Evolutionary conservation across 495 filamentous ascomycete species (phyloP), one percentile per base, ranked within the genome.

Genomic region (Neurospora africana): DNA sequence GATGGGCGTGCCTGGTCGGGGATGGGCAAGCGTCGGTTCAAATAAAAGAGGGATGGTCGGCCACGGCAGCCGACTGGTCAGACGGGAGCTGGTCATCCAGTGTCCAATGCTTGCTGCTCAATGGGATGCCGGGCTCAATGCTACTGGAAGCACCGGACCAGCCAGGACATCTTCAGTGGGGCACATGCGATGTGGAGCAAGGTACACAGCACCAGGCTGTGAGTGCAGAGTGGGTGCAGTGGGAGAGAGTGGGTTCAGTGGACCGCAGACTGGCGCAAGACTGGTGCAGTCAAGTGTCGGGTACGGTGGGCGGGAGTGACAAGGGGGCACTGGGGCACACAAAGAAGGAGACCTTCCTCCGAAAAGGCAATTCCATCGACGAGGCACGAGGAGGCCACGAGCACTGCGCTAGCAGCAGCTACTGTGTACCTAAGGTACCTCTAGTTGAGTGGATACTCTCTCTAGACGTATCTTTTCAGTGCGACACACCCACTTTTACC

Each of bases 1-100:
- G 35, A 67, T 70, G 75, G 68, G 77, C 74, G 76, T 71, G 76
- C 74, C 67, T 70, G 40, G 74, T 73, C 74, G 73, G 77, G 78
- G 73, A 75, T 75, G 76, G 78, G 77, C 73, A 74, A 74, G 67
- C 39, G 58, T 65, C 72, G 76, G 73, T 80, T 77, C 76, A 80
- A 80, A 79, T 79, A 80, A 78, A 79, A 70, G 70, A 72, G 75
- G 71, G 73, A 76, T 65, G 53, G 53, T 65, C 53, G 53, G 53
- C 53, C 15, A 65, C 53, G 27, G 27, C 68, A 30, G 53, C 53
- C 68, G 41, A 72, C 27, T 47, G 44, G 39, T 43, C 70, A 36
- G 53, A n/a, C n/a, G n/a, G n/a, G n/a, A 65, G 53, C 53, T 61
- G 53, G 23, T 30, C 23, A 30, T 61, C 53, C 47, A 27, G 47